Percentiles rank a stretch among this genome's conserved stretches.
Conservation (phyloP, 2,329 filamentous ascomycete genomes). For the Lasiodiplodia citricola region DNA sequence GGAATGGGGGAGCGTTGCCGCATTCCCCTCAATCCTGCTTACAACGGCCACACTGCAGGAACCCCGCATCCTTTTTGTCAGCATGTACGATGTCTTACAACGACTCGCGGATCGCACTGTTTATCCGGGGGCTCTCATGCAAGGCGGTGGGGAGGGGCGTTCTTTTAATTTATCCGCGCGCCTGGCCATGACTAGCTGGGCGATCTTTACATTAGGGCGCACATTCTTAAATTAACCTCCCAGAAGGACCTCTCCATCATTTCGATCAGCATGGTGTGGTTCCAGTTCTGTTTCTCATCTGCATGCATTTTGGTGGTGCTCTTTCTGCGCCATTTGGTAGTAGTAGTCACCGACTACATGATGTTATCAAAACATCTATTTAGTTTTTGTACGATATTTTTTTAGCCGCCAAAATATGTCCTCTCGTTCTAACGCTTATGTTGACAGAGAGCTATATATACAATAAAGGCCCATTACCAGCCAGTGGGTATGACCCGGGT, state of each 20-base stretch:
- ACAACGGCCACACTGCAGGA: too few relatives aligned
- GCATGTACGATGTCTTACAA: too few relatives aligned
- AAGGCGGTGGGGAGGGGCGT: background rate
- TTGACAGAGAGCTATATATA: background rate
- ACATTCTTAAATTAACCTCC: slow-evolving; percentile 5
- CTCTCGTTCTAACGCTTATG: background rate
- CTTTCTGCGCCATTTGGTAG: background rate
- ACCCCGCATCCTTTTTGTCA: too few relatives aligned
- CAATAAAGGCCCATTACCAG: background rate
- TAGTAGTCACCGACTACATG: background rate
- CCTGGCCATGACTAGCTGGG: slow-evolving; percentile 8
- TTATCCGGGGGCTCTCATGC: background rate
- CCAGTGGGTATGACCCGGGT: background rate
- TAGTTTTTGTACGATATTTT: background rate
- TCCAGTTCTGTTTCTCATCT: background rate
- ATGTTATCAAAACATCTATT: background rate
- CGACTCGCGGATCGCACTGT: too few relatives aligned
- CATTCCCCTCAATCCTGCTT: too few relatives aligned
- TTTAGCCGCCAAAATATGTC: background rate
- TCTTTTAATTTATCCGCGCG: background rate
- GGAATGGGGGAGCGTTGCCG: too few relatives aligned
- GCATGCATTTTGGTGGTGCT: background rate
- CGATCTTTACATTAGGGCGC: slow-evolving; percentile 11
- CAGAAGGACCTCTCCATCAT: background rate
- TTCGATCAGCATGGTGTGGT: background rate